Conservation (phyloP, 768 basidiomycete species). For the Pleurotus pulmonarius region DNA sequence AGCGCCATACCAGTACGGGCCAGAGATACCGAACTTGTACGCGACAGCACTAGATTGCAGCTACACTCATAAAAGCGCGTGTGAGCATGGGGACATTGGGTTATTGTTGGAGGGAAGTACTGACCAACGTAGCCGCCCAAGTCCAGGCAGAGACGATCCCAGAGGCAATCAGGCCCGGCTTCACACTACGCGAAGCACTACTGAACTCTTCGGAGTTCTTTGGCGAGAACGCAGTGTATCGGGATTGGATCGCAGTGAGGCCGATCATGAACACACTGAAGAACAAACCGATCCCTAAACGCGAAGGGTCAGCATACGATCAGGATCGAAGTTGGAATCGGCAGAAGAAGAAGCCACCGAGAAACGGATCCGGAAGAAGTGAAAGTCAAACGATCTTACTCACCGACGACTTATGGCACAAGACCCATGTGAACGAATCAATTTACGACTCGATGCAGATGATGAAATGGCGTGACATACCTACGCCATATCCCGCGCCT, state of each 20-base stretch:
- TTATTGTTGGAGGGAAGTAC: slow-evolving; percentile 6
- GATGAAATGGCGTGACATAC: slow-evolving; percentile 9
- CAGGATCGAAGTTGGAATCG: too few species aligned
- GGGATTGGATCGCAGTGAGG: slow-evolving; percentile 75
- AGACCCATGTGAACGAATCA: too few species aligned
- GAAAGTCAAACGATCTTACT: neutral
- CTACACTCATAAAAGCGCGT: slow-evolving; percentile 17
- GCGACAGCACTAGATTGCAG: slow-evolving; percentile 81
- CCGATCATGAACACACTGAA: slow-evolving; percentile 80
- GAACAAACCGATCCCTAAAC: slow-evolving; percentile 78
- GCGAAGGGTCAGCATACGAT: neutral
- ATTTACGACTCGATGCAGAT: too few species aligned
- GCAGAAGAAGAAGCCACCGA: neutral
- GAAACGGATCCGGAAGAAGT: neutral
- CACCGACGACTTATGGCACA: slow-evolving; percentile 10
- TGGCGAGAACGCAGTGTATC: slow-evolving; percentile 81
- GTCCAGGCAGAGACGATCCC: slow-evolving; percentile 95
- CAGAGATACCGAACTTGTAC: slow-evolving; percentile 81
- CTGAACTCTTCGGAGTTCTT: slow-evolving; percentile 81
- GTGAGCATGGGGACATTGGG: too few species aligned
- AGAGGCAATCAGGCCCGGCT: slow-evolving; percentile 88
- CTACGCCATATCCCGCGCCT: slow-evolving; percentile 74
- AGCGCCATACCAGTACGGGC: slow-evolving; percentile 89
- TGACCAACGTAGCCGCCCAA: slow-evolving; percentile 75
- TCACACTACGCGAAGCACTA: slow-evolving; percentile 77